Percentiles rank a stretch among this genome's conserved stretches.
These are phyloP conservation scores for Melampsora larici-populina DNA, from an alignment of 1,284 basidiomycete species.

Conservation along the genomic window DNA sequence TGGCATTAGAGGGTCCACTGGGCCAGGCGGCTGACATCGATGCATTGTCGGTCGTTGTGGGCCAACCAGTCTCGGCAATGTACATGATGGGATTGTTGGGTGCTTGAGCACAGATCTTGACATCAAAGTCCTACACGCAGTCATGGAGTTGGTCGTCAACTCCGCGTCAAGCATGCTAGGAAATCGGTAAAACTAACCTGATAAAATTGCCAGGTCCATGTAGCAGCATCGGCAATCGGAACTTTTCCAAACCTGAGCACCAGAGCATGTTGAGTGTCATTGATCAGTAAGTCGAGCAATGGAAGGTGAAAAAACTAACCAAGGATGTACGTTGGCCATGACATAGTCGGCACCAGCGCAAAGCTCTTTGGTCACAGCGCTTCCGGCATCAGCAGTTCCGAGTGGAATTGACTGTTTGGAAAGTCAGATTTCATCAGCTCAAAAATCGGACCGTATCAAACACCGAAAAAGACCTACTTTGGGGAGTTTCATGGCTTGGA, in stretches of 20 bases:
- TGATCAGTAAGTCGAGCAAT: background rate
- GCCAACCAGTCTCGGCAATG: constrained; percentile 93
- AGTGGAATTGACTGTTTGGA: constrained; percentile 62
- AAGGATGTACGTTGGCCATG: constrained; percentile 77
- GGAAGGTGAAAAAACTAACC: constrained; percentile 45
- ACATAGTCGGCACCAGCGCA: constrained; percentile 68
- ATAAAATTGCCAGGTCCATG: constrained; percentile 65
- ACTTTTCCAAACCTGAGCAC: constrained; percentile 62
- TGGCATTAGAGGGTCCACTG: constrained; percentile 65
- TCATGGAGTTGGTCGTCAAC: background rate
- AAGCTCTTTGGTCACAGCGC: constrained; percentile 72
- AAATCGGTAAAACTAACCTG: constrained; percentile 51
- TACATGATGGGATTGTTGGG: constrained; percentile 66
- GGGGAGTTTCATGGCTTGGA: constrained; percentile 61
- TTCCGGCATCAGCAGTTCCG: constrained; percentile 86
- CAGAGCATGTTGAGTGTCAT: constrained; percentile 49
- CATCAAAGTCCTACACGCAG: constrained; percentile 47
- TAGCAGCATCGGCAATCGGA: constrained; percentile 66
- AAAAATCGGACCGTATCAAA: constrained; percentile 60
- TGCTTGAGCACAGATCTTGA: constrained; percentile 52
- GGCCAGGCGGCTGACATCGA: constrained; percentile 60
- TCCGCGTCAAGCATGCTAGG: constrained; percentile 54
- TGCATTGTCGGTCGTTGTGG: constrained; percentile 60
- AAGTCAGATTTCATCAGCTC: constrained; percentile 55
- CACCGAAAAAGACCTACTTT: constrained; percentile 51